Base-by-base conservation (phyloP, 75 land plant genomes). In the Adiantum capillusveneris region DNA sequence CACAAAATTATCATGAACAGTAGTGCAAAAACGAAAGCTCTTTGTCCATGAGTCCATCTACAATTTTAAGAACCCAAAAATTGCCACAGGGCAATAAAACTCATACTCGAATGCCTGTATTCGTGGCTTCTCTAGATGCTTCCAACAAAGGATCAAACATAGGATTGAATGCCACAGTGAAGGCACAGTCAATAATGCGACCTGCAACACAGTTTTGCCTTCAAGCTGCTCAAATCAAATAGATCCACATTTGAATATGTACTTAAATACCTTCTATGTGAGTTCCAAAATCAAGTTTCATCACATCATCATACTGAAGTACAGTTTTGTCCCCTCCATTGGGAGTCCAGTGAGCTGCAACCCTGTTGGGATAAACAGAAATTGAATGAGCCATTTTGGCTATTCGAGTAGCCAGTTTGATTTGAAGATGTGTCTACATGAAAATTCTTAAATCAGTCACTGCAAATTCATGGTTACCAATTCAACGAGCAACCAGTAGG, bases 321-420 rank as follows among this genome's bases (percentile, higher is more conserved):
- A 94, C 98, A 49, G 98, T 94, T 60, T 83, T 90, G 65, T 94
- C 98, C 44, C 98, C 96, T 55, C 83, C 37, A 59, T 94, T 94
- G 58, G 98, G 98, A 21, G 98, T 94, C 96, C 96, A 94, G 54
- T 94, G 98, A n/a, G 98, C 98, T 62, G 98, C 98, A 67, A 94
- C 96, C 98, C 98, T 94, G 71, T 18, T 34, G 7, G 24, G 1
- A 18, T 21, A 22, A 18, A 37, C 41, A 26, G 22, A 20, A 25
- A n/a, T n/a, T n/a, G n/a, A n/a, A n/a, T n/a, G n/a, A n/a, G n/a
- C n/a, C n/a, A n/a, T n/a, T n/a, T n/a, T n/a, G n/a, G n/a, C n/a
- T n/a, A n/a, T n/a, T n/a, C n/a, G n/a, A n/a, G n/a, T n/a, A n/a
- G n/a, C n/a, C n/a, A n/a, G n/a, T n/a, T n/a, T n/a, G n/a, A n/a